Conservation (phyloP, 192 early-diverging fungal species). For the Haplosporangium gracile region DNA sequence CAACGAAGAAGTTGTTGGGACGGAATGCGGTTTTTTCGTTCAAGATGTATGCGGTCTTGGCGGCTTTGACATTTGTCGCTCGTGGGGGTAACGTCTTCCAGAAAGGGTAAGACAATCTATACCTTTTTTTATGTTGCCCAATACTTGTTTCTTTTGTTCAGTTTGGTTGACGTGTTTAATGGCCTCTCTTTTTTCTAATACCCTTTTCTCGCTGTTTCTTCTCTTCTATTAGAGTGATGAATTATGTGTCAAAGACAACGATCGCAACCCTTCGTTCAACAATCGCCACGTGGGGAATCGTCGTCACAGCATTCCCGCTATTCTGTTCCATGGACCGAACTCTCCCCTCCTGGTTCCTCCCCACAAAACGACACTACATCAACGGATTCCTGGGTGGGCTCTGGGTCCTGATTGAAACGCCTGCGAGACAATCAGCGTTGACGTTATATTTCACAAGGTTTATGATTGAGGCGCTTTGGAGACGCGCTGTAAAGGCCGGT, state of each 20-base stretch:
- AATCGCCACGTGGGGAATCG: constrained; percentile 13
- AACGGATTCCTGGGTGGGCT: constrained; percentile 49
- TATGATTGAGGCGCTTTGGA: constrained; percentile 44
- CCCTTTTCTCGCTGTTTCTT: too few relatives aligned
- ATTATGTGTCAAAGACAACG: constrained; percentile 4
- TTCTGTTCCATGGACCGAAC: neutral
- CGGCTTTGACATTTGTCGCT: constrained; percentile 2
- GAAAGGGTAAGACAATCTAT: neutral
- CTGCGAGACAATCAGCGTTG: constrained; percentile 29
- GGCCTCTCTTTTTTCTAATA: neutral
- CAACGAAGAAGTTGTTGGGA: neutral
- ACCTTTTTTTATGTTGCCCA: too few relatives aligned
- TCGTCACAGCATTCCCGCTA: constrained; percentile 11
- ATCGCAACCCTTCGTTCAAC: constrained; percentile 6
- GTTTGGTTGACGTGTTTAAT: too few relatives aligned
- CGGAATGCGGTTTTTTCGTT: neutral
- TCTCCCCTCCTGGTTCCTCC: constrained; percentile 12
- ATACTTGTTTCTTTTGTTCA: too few relatives aligned
- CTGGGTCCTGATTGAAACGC: constrained; percentile 44
- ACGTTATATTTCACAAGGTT: constrained; percentile 47
- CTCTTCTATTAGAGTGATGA: neutral
- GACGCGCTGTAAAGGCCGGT: constrained; percentile 38
- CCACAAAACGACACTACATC: constrained; percentile 28
- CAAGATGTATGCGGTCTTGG: constrained; percentile 11
- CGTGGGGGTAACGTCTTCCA: constrained; percentile 16